Conservation (phyloP, 2,329 filamentous ascomycete species). For the Herpotrichia juniperi region DNA sequence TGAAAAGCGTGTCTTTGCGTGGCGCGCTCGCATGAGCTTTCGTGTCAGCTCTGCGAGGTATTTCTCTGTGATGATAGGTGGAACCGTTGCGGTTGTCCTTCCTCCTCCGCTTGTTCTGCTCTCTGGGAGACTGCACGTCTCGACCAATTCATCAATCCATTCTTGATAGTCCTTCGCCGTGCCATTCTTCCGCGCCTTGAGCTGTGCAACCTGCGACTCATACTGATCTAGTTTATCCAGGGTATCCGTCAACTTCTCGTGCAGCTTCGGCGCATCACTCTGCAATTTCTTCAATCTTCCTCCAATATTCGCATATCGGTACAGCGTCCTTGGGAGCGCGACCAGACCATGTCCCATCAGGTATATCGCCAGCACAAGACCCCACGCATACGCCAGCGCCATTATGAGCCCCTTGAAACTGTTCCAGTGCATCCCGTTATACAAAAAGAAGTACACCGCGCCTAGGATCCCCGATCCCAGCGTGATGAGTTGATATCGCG, state of each 20-base stretch:
- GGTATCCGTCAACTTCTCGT: slow-evolving; percentile 88
- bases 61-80: slow-evolving; percentile 87
- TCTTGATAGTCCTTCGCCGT: slow-evolving; percentile 78
- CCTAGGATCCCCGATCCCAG: slow-evolving; percentile 73
- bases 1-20: slow-evolving; percentile 81
- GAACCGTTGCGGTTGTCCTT: slow-evolving; percentile 58
- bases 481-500: slow-evolving; percentile 83
- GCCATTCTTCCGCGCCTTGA: slow-evolving; percentile 80
- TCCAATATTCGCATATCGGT: slow-evolving; percentile 79
- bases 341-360: slow-evolving; percentile 98
- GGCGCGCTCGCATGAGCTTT: slow-evolving; percentile 78
- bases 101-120: slow-evolving; percentile 45
- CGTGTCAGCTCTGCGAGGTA: slow-evolving; percentile 91
- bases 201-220: slow-evolving; percentile 78
- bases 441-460: slow-evolving; percentile 81
- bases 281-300: slow-evolving; percentile 77
- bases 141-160: slow-evolving; percentile 94
- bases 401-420: slow-evolving; percentile 86
- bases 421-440: slow-evolving; percentile 73
- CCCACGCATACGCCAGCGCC: slow-evolving; percentile 95
- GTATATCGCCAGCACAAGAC: slow-evolving; percentile 88
- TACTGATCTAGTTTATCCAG: slow-evolving; percentile 79
- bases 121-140: slow-evolving; percentile 74
- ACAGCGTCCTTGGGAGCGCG: slow-evolving; percentile 81
- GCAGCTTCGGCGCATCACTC: slow-evolving; percentile 75